phyloP scores from a whole-genome alignment of 2,329 filamentous ascomycete species.

The Stagonosporopsis cucurbitacearum region DNA sequence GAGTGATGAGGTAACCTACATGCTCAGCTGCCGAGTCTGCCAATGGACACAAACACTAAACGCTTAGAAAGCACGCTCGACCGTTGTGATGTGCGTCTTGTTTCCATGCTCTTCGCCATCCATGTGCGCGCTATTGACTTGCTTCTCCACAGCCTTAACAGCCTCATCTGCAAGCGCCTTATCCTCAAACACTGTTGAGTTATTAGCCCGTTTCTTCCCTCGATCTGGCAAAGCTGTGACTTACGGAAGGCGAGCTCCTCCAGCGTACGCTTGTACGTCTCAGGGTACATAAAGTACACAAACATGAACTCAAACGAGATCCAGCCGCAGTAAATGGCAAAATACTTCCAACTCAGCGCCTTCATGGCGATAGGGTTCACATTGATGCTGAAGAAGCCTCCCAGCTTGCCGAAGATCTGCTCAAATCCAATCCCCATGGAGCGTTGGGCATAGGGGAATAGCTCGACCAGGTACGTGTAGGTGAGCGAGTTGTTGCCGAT shows the following conservation, averaged over 20 bases:
- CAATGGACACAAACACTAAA: background rate
- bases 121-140: constrained; percentile 34
- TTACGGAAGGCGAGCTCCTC: constrained; percentile 66
- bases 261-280: constrained; percentile 60
- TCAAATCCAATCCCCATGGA: constrained; percentile 65
- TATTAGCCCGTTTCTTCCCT: constrained; percentile 13
- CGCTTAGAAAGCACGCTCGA: constrained; percentile 27
- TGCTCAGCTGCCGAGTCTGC: background rate
- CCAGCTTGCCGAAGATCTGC: constrained; percentile 60
- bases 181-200: constrained; percentile 43
- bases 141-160: constrained; percentile 44
- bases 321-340: constrained; percentile 63
- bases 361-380: constrained; percentile 67
- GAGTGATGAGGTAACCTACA: too few relatives aligned
- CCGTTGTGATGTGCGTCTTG: constrained; percentile 27
- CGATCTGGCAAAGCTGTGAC: background rate
- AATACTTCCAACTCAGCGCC: constrained; percentile 62
- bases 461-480: constrained; percentile 66
- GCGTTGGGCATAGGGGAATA: constrained; percentile 65
- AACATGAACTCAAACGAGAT: constrained; percentile 61
- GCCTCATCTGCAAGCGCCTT: constrained; percentile 43
- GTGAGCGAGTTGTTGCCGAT: constrained; percentile 71
- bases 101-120: constrained; percentile 24
- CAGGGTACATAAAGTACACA: constrained; percentile 67
- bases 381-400: constrained; percentile 54